Conservation (phyloP, 2,329 filamentous ascomycete species). For the Lecanosticta acicola region DNA sequence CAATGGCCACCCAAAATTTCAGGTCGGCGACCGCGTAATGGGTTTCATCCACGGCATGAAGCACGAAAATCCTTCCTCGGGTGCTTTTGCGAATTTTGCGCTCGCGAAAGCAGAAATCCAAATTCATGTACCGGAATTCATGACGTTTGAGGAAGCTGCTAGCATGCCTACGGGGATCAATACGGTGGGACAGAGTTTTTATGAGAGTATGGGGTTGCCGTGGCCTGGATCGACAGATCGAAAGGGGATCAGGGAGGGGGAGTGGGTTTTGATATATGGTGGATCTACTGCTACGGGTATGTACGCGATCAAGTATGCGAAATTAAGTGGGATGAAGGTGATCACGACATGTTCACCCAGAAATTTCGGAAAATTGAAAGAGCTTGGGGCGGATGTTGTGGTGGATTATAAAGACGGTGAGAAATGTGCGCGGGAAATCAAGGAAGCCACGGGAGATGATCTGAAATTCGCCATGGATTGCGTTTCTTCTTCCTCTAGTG, state of each 20-base stretch:
- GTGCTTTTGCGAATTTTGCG: constrained; percentile 51
- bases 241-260: background rate
- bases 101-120: constrained; percentile 47
- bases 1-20: constrained; percentile 40
- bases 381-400: constrained; percentile 41
- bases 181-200: constrained; percentile 47
- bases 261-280: constrained; percentile 19
- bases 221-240: no score
- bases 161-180: constrained; percentile 48
- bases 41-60: constrained; percentile 45
- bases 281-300: constrained; percentile 46
- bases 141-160: constrained; percentile 49
- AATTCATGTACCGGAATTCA: constrained; percentile 41
- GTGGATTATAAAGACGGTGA: constrained; percentile 44
- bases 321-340: constrained; percentile 34
- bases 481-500: constrained; percentile 2
- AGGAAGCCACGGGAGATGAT: constrained; percentile 10
- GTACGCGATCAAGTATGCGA: constrained; percentile 46
- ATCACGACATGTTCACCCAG: constrained; percentile 42
- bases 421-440: constrained; percentile 39
- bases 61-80: constrained; percentile 30
- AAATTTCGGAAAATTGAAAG: constrained; percentile 43
- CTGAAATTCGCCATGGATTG: constrained; percentile 16
- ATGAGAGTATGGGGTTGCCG: constrained; percentile 23
- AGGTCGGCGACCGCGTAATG: constrained; percentile 47